phyloP scores from a whole-genome alignment of 148 eudicot species.

The Fagopyrum homotropicum region DNA sequence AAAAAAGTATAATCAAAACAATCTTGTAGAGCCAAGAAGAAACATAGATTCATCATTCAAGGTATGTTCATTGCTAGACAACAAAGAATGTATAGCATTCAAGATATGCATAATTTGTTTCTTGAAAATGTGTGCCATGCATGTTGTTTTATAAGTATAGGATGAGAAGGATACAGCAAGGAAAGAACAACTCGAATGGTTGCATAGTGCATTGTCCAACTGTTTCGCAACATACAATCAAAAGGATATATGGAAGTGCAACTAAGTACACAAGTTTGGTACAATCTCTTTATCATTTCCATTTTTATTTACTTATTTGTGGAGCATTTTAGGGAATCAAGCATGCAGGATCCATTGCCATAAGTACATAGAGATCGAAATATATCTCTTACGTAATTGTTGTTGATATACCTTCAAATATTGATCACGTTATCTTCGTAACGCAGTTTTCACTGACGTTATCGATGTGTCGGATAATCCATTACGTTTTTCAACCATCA shows the following conservation, averaged over 20 bases:
- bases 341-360: neutral
- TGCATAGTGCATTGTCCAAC: conserved; percentile 5
- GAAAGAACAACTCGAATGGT: conserved; percentile 4
- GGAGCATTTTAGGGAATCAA: neutral
- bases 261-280: conserved; percentile 2
- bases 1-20: too few relatives aligned
- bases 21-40: neutral
- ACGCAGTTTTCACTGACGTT: too few relatives aligned
- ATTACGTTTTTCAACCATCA: too few relatives aligned
- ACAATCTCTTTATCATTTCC: neutral
- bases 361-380: neutral
- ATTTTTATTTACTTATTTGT: neutral
- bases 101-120: neutral
- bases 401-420: too few relatives aligned
- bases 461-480: too few relatives aligned
- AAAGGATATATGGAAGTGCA: neutral
- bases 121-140: neutral
- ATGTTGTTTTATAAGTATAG: neutral
- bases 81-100: neutral
- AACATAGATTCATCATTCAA: neutral
- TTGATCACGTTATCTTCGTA: too few relatives aligned
- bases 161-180: neutral
- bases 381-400: too few relatives aligned
- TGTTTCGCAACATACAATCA: neutral
- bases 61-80: neutral